These are phyloP conservation scores for Ciborinia camelliae DNA, from an alignment of 2,329 filamentous ascomycete genomes.

Conservation along the genomic window DNA sequence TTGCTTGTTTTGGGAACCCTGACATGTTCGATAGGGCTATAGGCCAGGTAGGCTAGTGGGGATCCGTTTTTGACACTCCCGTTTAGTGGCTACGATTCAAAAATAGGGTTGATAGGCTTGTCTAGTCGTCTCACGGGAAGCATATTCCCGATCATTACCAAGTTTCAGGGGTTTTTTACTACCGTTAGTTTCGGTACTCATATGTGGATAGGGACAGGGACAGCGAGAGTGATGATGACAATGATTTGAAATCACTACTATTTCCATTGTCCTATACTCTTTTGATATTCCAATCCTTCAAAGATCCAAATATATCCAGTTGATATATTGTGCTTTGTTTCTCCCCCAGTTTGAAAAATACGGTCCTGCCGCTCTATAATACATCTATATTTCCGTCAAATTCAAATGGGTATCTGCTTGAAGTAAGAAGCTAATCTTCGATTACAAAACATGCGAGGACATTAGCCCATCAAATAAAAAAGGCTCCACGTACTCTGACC, in stretches of 20 bases:
- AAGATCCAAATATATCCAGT: background rate
- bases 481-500: background rate
- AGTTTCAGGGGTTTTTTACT: background rate
- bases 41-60: too few relatives aligned
- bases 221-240: too few relatives aligned
- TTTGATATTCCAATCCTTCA: background rate
- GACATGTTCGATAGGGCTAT: background rate
- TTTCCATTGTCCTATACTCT: too few relatives aligned
- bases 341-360: background rate
- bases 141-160: background rate
- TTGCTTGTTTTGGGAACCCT: background rate
- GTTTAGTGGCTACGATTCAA: background rate
- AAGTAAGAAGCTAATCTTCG: constrained; percentile 2
- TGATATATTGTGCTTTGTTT: background rate
- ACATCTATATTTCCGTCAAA: background rate
- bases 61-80: background rate
- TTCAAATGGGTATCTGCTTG: constrained; percentile 4
- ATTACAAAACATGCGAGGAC: background rate
- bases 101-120: background rate
- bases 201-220: background rate
- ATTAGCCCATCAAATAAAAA: background rate
- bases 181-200: background rate
- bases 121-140: background rate
- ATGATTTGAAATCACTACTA: too few relatives aligned
- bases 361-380: background rate